Percentiles rank a stretch among this genome's conserved stretches.
Conservation (phyloP, 768 basidiomycete genomes). For the Mycena latifolia region DNA sequence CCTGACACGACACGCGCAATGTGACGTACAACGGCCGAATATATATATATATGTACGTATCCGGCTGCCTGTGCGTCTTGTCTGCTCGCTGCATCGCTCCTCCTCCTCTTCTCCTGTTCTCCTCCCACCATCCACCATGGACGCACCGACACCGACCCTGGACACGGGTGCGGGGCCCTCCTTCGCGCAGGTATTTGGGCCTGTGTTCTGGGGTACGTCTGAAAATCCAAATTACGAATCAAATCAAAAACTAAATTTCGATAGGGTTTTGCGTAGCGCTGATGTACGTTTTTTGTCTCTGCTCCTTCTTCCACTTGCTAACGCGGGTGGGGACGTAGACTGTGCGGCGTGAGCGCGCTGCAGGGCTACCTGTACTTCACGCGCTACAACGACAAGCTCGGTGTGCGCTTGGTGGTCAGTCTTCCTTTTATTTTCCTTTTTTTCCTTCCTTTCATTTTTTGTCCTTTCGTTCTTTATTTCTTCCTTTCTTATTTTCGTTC, state of each 20-base stretch:
- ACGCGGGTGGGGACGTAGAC: background rate
- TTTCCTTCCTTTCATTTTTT: too few species aligned
- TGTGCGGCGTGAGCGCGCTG: constrained; percentile 28
- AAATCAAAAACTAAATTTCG: background rate
- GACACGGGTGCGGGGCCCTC: background rate
- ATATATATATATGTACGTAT: too few species aligned
- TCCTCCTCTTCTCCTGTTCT: background rate
- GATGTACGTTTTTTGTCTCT: background rate
- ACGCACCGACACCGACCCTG: background rate
- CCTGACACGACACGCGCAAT: background rate
- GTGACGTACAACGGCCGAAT: constrained; percentile 12
- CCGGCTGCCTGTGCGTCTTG: too few species aligned
- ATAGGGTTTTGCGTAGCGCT: background rate
- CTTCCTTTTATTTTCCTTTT: too few species aligned
- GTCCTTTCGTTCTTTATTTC: too few species aligned
- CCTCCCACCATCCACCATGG: constrained; percentile 16
- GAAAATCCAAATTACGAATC: background rate
- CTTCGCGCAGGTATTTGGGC: constrained; percentile 31
- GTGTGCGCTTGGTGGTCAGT: constrained; percentile 23
- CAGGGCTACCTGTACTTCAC: constrained; percentile 35
- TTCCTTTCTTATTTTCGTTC: too few species aligned
- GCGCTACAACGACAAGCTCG: constrained; percentile 33
- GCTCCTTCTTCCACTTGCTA: too few species aligned
- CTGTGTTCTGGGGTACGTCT: constrained; percentile 32
- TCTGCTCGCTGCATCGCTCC: background rate